Evolutionary conservation across 2,329 filamentous ascomycete species (phyloP), one percentile per base, ranked within the genome.

Genomic region (Fusarium pseudoanthophilum): DNA sequence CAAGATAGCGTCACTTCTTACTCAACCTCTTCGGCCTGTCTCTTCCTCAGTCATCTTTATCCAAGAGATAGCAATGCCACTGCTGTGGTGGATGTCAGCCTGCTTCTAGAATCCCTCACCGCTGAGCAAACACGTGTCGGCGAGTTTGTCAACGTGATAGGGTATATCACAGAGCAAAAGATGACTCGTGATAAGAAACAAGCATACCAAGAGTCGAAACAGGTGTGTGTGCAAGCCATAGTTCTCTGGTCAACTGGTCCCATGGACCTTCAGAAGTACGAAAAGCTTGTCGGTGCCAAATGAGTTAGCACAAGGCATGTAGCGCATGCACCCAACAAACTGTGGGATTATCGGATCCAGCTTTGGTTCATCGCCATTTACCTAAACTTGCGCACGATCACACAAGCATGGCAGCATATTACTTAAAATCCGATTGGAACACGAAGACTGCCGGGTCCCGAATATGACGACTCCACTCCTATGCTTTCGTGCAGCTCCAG

Each of bases 131-230:
- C 92, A 59, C 87, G 90, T 57, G 84, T 92, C 32, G 95, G 95
- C n/a, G 88, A 92, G 67, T 98, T 95, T 95, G 82, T 98, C 56
- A 97, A 98, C 79, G 87, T 98, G 7, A 89, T 98, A 73, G 95
- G 95, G 11, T 97, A 97, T 80, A 85, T 95, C 60, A 87, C 85
- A 26, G 64, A 74, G n/a, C 75, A 72, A 60, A 69, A 72, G 16
- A 48, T 60, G 49, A 40, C 53, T 26, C 59, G 57, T 52, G 48
- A 58, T 28, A 49, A 64, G 52, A 64, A 70, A 53, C 58, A 43
- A 30, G 53, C 68, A 30, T 51, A 60, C 21, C 62, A 37, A 67
- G 60, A 69, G 65, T 55, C 64, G 55, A 65, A 73, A 21, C 70
- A 71, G 60, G 81, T 87, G 34, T 78, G 83, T 64, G 84, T 97